Evolutionary conservation across 179 eudicot genomes (phyloP).

Genomic region (Beta macrorhiza): DNA sequence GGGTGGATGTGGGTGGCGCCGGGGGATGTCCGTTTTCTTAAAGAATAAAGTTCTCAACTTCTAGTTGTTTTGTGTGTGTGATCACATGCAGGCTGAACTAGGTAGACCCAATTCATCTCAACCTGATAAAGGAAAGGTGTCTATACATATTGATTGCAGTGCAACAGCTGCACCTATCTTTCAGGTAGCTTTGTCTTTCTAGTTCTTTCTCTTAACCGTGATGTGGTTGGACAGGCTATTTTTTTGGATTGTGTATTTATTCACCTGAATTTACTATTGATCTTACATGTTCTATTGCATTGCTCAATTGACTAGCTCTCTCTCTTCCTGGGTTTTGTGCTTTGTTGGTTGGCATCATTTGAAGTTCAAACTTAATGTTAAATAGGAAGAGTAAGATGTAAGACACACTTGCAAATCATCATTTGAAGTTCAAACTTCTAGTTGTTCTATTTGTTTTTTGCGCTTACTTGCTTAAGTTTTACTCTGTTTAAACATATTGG

Average conservation of each 20-base stretch:
- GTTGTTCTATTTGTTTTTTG: too few species aligned
- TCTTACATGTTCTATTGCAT: not conserved
- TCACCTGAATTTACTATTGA: not conserved
- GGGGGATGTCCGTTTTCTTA: not conserved
- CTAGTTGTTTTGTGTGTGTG: not conserved
- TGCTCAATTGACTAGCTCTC: not conserved
- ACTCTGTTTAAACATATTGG: too few species aligned
- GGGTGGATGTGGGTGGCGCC: not conserved
- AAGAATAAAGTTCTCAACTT: not conserved
- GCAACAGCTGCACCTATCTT: constrained; percentile 80
- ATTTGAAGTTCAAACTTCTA: not conserved
- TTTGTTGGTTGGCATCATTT: not conserved
- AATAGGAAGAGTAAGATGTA: too few species aligned
- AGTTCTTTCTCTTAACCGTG: not conserved
- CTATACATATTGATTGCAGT: constrained; percentile 78
- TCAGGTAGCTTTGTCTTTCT: constrained; percentile 49
- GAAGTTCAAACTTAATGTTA: not conserved
- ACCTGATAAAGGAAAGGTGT: constrained; percentile 86
- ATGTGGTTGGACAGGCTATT: not conserved
- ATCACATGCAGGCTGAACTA: constrained; percentile 74
- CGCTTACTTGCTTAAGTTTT: too few species aligned
- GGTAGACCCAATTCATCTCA: constrained; percentile 69
- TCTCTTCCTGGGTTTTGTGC: not conserved
- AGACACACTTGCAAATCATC: not conserved
- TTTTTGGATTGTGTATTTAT: not conserved